phyloP scores from a whole-genome alignment of 2,329 filamentous ascomycete species.

The Colletotrichum sp. region DNA sequence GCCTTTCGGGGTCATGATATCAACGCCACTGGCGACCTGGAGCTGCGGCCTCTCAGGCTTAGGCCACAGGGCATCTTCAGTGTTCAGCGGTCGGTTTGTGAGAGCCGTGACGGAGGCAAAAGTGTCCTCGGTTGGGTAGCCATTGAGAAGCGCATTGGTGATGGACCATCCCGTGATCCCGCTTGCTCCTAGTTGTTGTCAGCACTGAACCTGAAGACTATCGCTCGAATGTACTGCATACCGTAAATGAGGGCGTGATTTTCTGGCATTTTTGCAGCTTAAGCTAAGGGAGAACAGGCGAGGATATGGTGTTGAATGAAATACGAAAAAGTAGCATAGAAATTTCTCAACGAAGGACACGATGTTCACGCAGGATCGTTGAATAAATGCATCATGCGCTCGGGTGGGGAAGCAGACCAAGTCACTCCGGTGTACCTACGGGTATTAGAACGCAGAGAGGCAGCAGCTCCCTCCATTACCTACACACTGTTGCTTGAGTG shows the following conservation, averaged over 20 bases:
- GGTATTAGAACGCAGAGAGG: background rate
- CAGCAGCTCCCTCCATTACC: background rate
- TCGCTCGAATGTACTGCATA: background rate
- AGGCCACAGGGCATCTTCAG: conserved; percentile 33
- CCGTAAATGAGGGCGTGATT: background rate
- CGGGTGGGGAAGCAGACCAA: background rate
- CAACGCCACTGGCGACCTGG: conserved; percentile 36
- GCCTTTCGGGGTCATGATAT: conserved; percentile 34
- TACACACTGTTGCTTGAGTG: background rate
- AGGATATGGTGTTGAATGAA: background rate
- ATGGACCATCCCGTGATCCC: conserved; percentile 56
- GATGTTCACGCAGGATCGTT: background rate
- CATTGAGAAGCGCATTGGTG: conserved; percentile 49
- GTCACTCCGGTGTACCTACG: background rate
- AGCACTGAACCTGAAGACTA: background rate
- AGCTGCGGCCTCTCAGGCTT: conserved; percentile 29
- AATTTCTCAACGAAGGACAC: background rate
- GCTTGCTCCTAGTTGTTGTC: conserved; percentile 16
- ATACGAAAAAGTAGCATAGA: background rate
- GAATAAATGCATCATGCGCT: background rate
- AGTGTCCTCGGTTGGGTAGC: conserved; percentile 46
- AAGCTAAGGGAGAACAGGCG: background rate
- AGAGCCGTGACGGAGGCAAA: conserved; percentile 51
- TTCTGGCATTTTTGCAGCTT: background rate
- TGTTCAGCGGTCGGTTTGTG: conserved; percentile 45